Evolutionary conservation across 306 rosid genomes (phyloP).

Genomic region (Dryas alaskensis): DNA sequence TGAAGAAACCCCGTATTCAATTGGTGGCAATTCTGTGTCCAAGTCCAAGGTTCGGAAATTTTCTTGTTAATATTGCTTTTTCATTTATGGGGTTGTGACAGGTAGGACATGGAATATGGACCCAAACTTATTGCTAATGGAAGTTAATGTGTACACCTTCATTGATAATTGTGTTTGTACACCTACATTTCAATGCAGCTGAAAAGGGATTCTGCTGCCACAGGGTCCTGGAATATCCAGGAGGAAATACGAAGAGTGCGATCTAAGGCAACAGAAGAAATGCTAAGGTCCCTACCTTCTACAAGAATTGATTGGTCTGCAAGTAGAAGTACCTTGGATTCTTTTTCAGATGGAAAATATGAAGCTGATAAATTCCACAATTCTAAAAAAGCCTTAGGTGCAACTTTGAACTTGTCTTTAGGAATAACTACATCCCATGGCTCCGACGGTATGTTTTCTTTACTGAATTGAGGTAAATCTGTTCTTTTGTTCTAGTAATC

Average conservation of each 20-base stretch:
- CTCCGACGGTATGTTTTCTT: conserved; percentile 43
- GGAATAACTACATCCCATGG: conserved; percentile 29
- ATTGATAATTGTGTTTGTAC: background rate
- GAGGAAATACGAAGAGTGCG: conserved; percentile 94
- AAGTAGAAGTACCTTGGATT: conserved; percentile 38
- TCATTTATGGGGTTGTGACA: background rate
- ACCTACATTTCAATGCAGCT: conserved; percentile 49
- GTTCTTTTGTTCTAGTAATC: conserved; percentile 21
- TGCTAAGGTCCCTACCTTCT: conserved; percentile 78
- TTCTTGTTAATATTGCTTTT: background rate
- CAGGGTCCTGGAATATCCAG: conserved; percentile 93
- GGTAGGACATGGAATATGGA: conserved; percentile 6
- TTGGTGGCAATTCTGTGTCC: conserved; percentile 48
- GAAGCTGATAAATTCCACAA: conserved; percentile 36
- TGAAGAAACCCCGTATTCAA: conserved; percentile 61
- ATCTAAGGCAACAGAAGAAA: conserved; percentile 87
- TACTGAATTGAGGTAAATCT: conserved; percentile 16
- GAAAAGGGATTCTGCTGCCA: conserved; percentile 59
- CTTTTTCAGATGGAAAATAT: conserved; percentile 38
- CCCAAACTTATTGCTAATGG: background rate
- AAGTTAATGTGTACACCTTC: background rate
- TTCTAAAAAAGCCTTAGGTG: conserved; percentile 29
- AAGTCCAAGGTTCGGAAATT: conserved; percentile 55
- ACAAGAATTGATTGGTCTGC: conserved; percentile 66
- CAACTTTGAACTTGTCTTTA: conserved; percentile 35